Conservation (phyloP, 768 basidiomycete species). For the Boletus subparvulus region DNA sequence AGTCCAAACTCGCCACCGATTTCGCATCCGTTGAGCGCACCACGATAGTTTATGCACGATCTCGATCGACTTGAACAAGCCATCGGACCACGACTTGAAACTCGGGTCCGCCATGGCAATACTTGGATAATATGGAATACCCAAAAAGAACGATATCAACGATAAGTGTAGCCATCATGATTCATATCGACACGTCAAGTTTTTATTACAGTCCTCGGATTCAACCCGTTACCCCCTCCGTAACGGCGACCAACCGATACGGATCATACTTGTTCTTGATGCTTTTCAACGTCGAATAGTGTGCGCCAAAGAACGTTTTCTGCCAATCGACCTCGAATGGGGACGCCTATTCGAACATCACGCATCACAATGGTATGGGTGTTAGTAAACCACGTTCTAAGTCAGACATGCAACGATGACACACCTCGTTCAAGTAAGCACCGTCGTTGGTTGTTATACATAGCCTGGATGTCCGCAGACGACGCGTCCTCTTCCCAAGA, state of each 20-base stretch:
- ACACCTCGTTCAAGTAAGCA: slow-evolving; percentile 51
- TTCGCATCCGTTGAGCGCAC: background rate
- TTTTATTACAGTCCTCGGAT: slow-evolving; percentile 48
- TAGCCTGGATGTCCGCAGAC: slow-evolving; percentile 7
- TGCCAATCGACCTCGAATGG: slow-evolving; percentile 42
- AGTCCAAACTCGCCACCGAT: background rate
- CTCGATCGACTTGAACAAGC: background rate
- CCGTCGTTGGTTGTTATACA: slow-evolving; percentile 33
- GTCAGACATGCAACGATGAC: background rate
- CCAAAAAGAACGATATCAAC: too few relatives aligned
- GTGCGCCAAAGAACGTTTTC: slow-evolving; percentile 47
- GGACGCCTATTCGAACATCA: slow-evolving; percentile 36
- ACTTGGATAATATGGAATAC: background rate
- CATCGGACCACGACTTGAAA: background rate
- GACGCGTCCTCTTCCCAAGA: slow-evolving; percentile 22
- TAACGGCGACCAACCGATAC: slow-evolving; percentile 43
- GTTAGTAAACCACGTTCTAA: background rate
- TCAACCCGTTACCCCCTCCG: slow-evolving; percentile 41
- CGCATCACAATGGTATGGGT: background rate
- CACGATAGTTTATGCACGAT: background rate
- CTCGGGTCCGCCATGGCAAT: background rate
- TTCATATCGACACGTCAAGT: slow-evolving; percentile 21
- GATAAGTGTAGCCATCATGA: background rate
- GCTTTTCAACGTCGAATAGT: slow-evolving; percentile 38
- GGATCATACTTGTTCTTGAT: slow-evolving; percentile 52